Evolutionary conservation across 306 rosid species (phyloP), one percentile per base, ranked within the genome.

Genomic region (Potentilla sterilis): DNA sequence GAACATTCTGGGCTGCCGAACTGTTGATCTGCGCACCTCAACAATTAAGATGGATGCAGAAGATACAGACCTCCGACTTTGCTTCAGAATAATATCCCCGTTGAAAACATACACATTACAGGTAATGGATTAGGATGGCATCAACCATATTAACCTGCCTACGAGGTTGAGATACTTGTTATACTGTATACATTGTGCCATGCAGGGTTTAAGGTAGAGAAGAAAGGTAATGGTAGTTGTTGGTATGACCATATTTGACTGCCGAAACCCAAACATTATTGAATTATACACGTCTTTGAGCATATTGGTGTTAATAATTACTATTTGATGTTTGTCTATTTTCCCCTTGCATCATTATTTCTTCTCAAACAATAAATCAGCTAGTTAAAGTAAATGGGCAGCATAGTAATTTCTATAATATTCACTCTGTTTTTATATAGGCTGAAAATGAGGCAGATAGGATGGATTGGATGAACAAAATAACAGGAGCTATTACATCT

Each of bases 391-490:
- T 55, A 63, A 59, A 41, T 38, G 22, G 42, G 79, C 42, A 51
- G 3, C 46, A 79, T 22, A 41, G 18, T 73, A 74, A 69, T 44
- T 54, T 67, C 73, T 2, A 7, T 40, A 38, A 61, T 81, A 78
- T 62, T 77, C 66, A 74, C 19, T 47, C 80, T 79, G 37, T 69
- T 86, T 82, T 82, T 59, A 44, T 75, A 89, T 6, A 95, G 99
- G 97, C 97, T 42, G 98, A 95, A 85, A 95, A 90, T 79, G 98
- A 95, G 83, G 97, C 91, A 57, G 98, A 92, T 88, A 92, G 93
- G 91, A 86, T 83, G 91, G 98, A 92, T 81, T 95, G 97, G 98
- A 83, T 85, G 76, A 87, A 85, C 84, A 95, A 92, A 84, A 85
- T 95, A 70, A 84, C 89, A 15, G 93, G 89, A 83, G 97, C 93